phyloP scores from a whole-genome alignment of 768 basidiomycete genomes.

The Asterophora parasitica region DNA sequence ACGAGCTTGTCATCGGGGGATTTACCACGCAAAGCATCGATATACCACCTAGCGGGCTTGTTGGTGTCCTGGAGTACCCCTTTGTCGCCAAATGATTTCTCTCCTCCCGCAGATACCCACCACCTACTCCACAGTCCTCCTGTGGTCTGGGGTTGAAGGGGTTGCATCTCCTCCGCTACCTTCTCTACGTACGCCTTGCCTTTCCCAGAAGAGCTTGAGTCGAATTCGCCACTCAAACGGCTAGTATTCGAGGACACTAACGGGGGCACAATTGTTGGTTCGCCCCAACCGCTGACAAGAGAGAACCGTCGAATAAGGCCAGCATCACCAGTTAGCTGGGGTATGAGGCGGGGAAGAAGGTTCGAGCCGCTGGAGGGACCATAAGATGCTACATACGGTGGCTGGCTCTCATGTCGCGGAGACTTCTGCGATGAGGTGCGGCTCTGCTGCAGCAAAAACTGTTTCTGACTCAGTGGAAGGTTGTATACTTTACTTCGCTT shows the following conservation, averaged over 20 bases:
- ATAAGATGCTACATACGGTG: slow-evolving; percentile 46
- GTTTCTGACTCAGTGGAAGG: slow-evolving; percentile 59
- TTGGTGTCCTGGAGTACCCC: slow-evolving; percentile 30
- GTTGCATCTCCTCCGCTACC: slow-evolving; percentile 29
- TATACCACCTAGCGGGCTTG: slow-evolving; percentile 58
- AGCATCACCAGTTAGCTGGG: slow-evolving; percentile 73
- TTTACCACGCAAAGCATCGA: slow-evolving; percentile 55
- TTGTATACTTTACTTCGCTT: slow-evolving; percentile 59
- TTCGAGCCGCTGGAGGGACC: slow-evolving; percentile 55
- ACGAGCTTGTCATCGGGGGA: slow-evolving; percentile 54
- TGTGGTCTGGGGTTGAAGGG: slow-evolving; percentile 60
- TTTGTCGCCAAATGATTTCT: slow-evolving; percentile 29
- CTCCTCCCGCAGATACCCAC: slow-evolving; percentile 69
- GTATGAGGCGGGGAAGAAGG: slow-evolving; percentile 62
- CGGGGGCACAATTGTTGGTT: slow-evolving; percentile 29
- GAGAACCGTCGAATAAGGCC: slow-evolving; percentile 66
- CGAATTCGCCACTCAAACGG: slow-evolving; percentile 37
- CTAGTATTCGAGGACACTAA: slow-evolving; percentile 25
- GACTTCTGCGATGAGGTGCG: slow-evolving; percentile 29
- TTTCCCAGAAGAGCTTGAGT: slow-evolving; percentile 20
- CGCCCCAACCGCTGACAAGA: slow-evolving; percentile 56
- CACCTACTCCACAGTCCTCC: slow-evolving; percentile 74
- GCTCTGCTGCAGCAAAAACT: slow-evolving; percentile 58
- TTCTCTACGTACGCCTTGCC: slow-evolving; percentile 26
- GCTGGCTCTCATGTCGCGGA: slow-evolving; percentile 20